Base-by-base conservation (phyloP, 1,284 basidiomycete genomes). In the Mycosarcoma maydis region DNA sequence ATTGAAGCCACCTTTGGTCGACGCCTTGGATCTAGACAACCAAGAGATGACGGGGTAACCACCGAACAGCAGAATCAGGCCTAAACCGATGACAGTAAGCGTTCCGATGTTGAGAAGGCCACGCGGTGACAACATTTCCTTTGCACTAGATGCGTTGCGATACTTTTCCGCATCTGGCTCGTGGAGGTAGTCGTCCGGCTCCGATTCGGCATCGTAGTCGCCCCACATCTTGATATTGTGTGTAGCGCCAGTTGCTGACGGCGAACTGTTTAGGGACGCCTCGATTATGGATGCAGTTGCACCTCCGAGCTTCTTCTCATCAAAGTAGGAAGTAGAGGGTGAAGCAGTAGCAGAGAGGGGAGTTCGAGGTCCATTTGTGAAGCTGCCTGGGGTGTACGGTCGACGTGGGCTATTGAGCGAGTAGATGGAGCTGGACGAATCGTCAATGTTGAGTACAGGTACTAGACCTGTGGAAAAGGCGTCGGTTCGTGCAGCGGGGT, bases 1-100 rank as follows among this genome's bases (percentile, higher is more conserved):
- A n/a, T 60, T 71, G 49, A 54, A 56, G 42, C 66, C 70, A 9
- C 55, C 53, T 23, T 68, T 74, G 27, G 43, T 62, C 24, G 54
- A 46, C 6, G 23, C 34, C 10, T 41, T 39, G 8, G 23, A 17
- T 7, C 54, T 30, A 1, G 38, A 38, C 13, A 62, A 37, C 47
- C 50, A 66, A 3, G 64, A 53, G 20, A 72, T 52, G 45, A 77
- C 62, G 4, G 75, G 75, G 22, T 76, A 74, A 0, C 62, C 74
- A 10, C 55, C 61, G 29, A 77, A 73, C 36, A 77, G 49, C 16
- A 51, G 52, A 13, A 76, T 36, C 27, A 77, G 43, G 5, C 47
- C 72, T 4, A 59, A 13, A 1, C 61, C 48, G 30, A 76, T 45
- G 9, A 77, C 10, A 0, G 50, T 26, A 10, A 77, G 40, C 6